A percentile compares a stretch with the other conserved stretches of the same genome.
phyloP scores from a whole-genome alignment of 148 eudicot genomes.

The Nepenthes gracilis region DNA sequence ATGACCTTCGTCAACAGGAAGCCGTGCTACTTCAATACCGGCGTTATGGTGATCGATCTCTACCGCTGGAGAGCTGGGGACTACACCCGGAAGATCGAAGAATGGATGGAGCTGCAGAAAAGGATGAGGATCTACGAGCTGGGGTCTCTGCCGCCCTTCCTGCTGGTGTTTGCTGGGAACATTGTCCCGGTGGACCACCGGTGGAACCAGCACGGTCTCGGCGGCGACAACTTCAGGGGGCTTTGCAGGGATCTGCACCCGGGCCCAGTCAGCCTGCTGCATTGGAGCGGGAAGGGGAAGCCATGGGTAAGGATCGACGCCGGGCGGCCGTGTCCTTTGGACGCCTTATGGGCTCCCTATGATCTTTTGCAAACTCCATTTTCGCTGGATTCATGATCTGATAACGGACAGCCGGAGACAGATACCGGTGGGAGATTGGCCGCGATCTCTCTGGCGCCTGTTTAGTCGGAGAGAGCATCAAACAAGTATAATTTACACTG shows the following conservation, averaged over 20 bases:
- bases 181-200: conserved; percentile 25
- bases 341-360: conserved; percentile 28
- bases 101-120: conserved; percentile 36
- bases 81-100: conserved; percentile 19
- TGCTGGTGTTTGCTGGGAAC: conserved; percentile 38
- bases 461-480: too few species aligned
- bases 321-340: conserved; percentile 22
- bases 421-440: not conserved
- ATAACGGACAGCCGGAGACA: not conserved
- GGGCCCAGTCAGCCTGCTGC: conserved; percentile 27
- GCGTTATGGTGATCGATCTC: conserved; percentile 35
- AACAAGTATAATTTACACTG: too few species aligned
- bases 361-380: conserved; percentile 21
- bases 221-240: conserved; percentile 41
- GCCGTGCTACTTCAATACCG: conserved; percentile 71
- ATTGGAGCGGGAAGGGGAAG: conserved; percentile 32
- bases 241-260: conserved; percentile 26
- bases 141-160: conserved; percentile 41
- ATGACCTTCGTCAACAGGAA: conserved; percentile 37
- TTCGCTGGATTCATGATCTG: conserved; percentile 10
- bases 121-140: conserved; percentile 38
- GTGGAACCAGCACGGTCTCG: conserved; percentile 39
- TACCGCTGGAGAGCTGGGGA: conserved; percentile 15
- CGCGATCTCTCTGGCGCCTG: not conserved
- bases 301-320: conserved; percentile 28